Percentiles rank a stretch among this genome's conserved stretches.
These are phyloP conservation scores for Zygoascus flipseniorum DNA, from an alignment of 805 yeast species.

Conservation along the genomic window DNA sequence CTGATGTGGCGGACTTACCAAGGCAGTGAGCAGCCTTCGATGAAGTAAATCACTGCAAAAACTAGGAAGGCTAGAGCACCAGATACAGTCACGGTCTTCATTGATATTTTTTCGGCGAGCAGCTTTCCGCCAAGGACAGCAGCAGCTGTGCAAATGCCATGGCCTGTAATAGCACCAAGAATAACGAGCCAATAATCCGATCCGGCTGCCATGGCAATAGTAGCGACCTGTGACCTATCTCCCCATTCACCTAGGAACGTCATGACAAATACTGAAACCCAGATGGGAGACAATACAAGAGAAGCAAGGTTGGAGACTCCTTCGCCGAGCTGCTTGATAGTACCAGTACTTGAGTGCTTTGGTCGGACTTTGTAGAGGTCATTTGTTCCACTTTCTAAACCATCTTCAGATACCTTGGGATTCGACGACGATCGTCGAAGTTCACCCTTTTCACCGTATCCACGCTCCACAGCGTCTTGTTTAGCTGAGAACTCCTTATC, in stretches of 20 bases:
- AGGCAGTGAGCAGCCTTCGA: conserved; percentile 37
- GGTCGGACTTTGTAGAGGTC: conserved; percentile 12
- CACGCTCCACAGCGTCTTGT: conserved; percentile 54
- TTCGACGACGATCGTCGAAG: conserved; percentile 16
- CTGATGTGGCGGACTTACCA: conserved; percentile 3
- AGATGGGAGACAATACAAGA: conserved; percentile 70
- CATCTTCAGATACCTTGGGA: conserved; percentile 24
- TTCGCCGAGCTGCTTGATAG: conserved; percentile 17
- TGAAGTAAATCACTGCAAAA: conserved; percentile 73
- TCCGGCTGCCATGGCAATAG: conserved; percentile 98
- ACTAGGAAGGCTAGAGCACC: conserved; percentile 83
- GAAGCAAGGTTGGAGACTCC: conserved; percentile 49
- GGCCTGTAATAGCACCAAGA: conserved; percentile 84
- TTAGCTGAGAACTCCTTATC: conserved; percentile 45
- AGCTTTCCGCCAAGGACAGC: conserved; percentile 94
- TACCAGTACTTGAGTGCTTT: conserved; percentile 10
- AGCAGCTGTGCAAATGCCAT: conserved; percentile 72
- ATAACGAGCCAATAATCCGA: conserved; percentile 85
- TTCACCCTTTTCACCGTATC: conserved; percentile 21
- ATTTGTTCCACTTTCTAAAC: conserved; percentile 25
- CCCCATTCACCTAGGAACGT: conserved; percentile 99
- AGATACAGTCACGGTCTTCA: conserved; percentile 85
- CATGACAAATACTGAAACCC: conserved; percentile 94
- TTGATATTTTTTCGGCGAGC: conserved; percentile 78
- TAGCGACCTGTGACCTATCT: conserved; percentile 95